Conservation (phyloP, 108 stramenopile genomes). For the Seminavis robusta region DNA sequence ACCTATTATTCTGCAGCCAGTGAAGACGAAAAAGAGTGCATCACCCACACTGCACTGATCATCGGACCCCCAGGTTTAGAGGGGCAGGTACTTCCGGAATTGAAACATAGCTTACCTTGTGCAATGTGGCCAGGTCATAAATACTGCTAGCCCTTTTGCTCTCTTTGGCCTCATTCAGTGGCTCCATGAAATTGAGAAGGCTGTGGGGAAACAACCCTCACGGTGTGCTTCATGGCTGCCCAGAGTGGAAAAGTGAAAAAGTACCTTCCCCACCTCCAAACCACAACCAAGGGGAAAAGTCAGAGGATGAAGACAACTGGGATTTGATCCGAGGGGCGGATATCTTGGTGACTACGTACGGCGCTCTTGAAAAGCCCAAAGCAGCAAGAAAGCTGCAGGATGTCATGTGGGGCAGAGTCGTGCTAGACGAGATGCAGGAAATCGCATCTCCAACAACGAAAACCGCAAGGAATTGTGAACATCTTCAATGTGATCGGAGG, state of each 20-base stretch:
- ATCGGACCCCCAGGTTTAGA: conserved; percentile 76
- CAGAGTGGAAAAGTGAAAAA: neutral
- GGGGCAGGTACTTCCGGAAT: too few species aligned
- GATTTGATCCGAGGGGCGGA: conserved; percentile 16
- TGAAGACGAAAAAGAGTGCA: neutral
- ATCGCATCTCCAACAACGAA: conserved; percentile 63
- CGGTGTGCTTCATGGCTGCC: conserved; percentile 15
- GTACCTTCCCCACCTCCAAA: too few species aligned
- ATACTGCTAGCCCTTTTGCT: too few species aligned
- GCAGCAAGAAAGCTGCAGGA: conserved; percentile 32
- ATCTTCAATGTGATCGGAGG: conserved; percentile 31
- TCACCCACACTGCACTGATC: conserved; percentile 57
- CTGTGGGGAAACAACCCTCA: conserved; percentile 12
- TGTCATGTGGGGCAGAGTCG: conserved; percentile 50
- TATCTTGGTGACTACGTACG: conserved; percentile 58
- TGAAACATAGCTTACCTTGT: too few species aligned
- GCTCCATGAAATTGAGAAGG: conserved; percentile 43
- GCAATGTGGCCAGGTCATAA: too few species aligned
- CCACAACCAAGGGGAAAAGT: neutral
- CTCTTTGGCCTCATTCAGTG: conserved; percentile 63
- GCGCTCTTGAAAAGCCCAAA: conserved; percentile 43
- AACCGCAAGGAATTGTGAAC: conserved; percentile 56
- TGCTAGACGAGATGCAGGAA: conserved; percentile 86
- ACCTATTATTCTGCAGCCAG: neutral
- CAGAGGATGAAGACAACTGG: neutral